A percentile compares a stretch with the other conserved stretches of the same genome.
Evolutionary conservation across 2,329 filamentous ascomycete species (phyloP).

Genomic region (Passalora sequoiae): DNA sequence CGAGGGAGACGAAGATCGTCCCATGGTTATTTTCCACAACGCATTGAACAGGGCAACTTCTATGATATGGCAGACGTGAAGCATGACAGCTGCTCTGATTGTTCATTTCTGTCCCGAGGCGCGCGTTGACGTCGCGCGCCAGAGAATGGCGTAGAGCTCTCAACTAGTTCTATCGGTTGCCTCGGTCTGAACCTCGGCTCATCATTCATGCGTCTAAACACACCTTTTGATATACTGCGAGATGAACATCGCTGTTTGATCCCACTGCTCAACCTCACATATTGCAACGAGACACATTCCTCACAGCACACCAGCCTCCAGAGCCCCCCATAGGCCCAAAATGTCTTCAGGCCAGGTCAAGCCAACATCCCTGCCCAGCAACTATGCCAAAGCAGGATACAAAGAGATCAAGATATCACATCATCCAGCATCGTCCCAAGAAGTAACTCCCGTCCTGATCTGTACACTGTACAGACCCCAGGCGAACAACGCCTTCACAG

Average conservation of each 20-base stretch:
- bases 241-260: not conserved
- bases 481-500: constrained; percentile 22
- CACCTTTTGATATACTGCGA: not conserved
- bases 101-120: too few species aligned
- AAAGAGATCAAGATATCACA: constrained; percentile 20
- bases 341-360: constrained; percentile 13
- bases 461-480: constrained; percentile 17
- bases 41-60: too few species aligned
- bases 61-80: too few species aligned
- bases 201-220: not conserved
- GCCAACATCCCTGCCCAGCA: constrained; percentile 7
- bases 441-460: constrained; percentile 17
- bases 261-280: not conserved
- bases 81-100: too few species aligned
- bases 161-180: too few species aligned
- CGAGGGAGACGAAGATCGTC: too few species aligned
- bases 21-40: too few species aligned
- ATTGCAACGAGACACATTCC: not conserved
- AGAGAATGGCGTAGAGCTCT: too few species aligned
- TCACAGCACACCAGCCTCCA: not conserved
- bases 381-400: constrained; percentile 12
- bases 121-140: too few species aligned
- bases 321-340: not conserved
- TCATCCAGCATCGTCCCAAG: constrained; percentile 15
- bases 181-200: not conserved